Evolutionary conservation across 768 basidiomycete genomes (phyloP).

Genomic region (Calocybe indica): DNA sequence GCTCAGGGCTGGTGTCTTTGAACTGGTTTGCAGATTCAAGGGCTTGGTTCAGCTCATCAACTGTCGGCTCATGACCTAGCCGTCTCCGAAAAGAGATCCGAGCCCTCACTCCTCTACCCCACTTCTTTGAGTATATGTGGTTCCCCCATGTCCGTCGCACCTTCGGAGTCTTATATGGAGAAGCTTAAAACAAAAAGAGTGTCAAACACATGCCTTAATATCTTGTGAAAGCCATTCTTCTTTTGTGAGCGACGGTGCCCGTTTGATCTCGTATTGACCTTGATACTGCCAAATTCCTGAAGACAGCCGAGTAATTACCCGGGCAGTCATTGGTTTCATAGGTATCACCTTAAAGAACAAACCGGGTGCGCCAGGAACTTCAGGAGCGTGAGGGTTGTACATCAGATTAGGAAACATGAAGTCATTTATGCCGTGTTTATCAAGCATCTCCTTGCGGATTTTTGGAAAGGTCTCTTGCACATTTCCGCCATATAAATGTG

Average conservation of each 20-base stretch:
- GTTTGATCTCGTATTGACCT: slow-evolving; percentile 10
- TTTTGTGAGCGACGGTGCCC: slow-evolving; percentile 7
- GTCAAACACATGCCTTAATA: neutral
- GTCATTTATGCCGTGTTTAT: slow-evolving; percentile 20
- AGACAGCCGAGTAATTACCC: slow-evolving; percentile 2
- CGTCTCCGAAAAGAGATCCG: slow-evolving; percentile 20
- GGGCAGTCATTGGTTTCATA: neutral
- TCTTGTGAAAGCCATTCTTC: slow-evolving; percentile 8
- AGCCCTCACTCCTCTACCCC: slow-evolving; percentile 19
- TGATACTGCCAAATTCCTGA: slow-evolving; percentile 10
- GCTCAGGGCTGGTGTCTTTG: slow-evolving; percentile 13
- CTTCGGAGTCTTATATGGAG: neutral
- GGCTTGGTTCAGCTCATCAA: no score
- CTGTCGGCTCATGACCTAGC: slow-evolving; percentile 15
- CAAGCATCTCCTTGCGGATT: slow-evolving; percentile 12
- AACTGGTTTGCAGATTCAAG: neutral
- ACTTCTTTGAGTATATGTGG: slow-evolving; percentile 17
- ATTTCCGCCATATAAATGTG: slow-evolving; percentile 28
- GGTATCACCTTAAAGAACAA: slow-evolving; percentile 18
- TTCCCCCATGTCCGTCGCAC: slow-evolving; percentile 22
- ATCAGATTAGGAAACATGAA: slow-evolving; percentile 27
- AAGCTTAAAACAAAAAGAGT: neutral
- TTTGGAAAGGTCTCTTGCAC: slow-evolving; percentile 19
- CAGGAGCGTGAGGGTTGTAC: slow-evolving; percentile 28
- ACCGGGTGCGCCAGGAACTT: slow-evolving; percentile 27